Base-by-base conservation (phyloP, 164 flowering plant species). In the Nymphaea colorata region DNA sequence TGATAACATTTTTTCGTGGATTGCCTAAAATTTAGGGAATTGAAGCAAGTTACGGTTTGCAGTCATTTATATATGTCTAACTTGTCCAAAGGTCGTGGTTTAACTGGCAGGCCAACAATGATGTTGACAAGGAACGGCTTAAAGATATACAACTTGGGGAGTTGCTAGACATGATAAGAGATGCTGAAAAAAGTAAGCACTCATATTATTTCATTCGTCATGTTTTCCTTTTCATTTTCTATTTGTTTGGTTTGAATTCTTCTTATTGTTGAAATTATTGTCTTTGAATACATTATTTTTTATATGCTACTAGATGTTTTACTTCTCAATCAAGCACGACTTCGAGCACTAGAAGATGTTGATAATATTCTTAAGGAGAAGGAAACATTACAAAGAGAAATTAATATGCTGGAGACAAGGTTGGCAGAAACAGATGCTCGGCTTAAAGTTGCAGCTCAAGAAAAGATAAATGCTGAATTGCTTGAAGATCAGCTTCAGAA, bases 361-460 rank as follows among this genome's bases (percentile, higher is more conserved):
- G 90, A 82, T 42, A 89, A 79, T 69, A 81, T 84, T 78, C 79
- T 89, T 64, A 42, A 64, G 67, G 97, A 94, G 75, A 94, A 94
- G 73, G 86, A 85, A 71, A 77, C 80, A 59, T 80, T 94, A 79
- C 96, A 87, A 76, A 83, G 90, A 72, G 89, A 91, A 79, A 88
- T 94, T 59, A 88, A 85, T 64, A n/a, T 42, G 45, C 76, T 94
- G 78, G 90, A 88, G 78, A 80, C 75, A 84, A 89, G 75, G 77
- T 75, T 94, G 79, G 97, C 91, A 63, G 97, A 94, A 78, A 87
- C 89, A 66, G 97, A 94, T 82, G 95, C 91, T 25, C 76, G 83
- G 62, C 83, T 94, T 59, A 82, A 76, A 80, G 86, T 89, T 76
- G 95, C 88, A 73, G 79, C 96, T 64, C 85, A 91, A 78, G 95